Evolutionary conservation across 768 basidiomycete species (phyloP), one percentile per base, ranked within the genome.

Genomic region (Suillus tomentosus): DNA sequence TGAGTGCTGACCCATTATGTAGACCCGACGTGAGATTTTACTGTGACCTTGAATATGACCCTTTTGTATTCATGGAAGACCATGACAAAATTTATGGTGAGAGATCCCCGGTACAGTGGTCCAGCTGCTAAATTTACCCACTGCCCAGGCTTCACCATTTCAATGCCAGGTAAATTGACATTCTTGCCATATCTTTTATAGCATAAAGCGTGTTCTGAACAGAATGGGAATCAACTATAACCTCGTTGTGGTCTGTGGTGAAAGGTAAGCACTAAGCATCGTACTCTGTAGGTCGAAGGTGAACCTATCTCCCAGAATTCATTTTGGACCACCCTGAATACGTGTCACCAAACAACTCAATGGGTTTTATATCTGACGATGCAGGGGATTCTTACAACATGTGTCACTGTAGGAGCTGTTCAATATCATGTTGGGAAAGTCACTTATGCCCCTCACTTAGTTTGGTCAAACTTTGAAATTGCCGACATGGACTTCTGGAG

Each of bases 381-480:
- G 80, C 82, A 3, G 89, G 88, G 3, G 79, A 84, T 43, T 80
- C 79, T 0, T 90, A 87, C 70, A 90, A 89, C 75, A 73, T 81
- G 55, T 90, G 88, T 69, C 86, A 88, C 68, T 88, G 85, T 87
- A 66, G 68, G 85, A 45, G 9, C 42, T 17, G 43, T 43, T 24
- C 55, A 5, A 19, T 36, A 34, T 17, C 47, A 43, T 40, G 31
- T 15, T 9, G 17, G 39, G 6, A 57, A 15, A 15, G n/a, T 31
- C 4, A 61, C n/a, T 61, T 9, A 37, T 5, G n/a, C 17, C 9
- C 19, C 14, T 57, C 36, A n/a, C 50, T 3, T 60, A 93, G 92
- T 93, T 80, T 95, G 93, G 94, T 92, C 88, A 69, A 97, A 95
- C 76, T 96, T 96, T 70, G 95, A 96, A 75, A 96, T 97, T 63